Base-by-base conservation (phyloP, 2,329 filamentous ascomycete species). In the Colletotrichum lindemuthianum region DNA sequence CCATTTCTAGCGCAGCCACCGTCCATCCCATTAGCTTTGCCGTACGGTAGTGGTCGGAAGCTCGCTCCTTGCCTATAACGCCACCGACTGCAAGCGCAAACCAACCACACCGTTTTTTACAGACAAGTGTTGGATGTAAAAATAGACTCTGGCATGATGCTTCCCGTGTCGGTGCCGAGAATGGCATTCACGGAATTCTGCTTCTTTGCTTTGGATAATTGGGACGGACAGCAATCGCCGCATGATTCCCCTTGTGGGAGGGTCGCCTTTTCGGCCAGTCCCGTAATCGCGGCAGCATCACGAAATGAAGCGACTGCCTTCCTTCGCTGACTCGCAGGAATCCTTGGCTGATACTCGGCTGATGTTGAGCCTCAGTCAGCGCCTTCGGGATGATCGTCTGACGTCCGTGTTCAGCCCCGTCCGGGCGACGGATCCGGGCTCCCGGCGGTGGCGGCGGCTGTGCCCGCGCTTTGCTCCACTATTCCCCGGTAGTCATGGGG, bases 151-250 rank as follows among this genome's bases (percentile, higher is more conserved):
- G 13, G 16, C 6, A 16, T 45, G 32, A 41, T 24, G 39, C 33
- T 32, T 39, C 34, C 44, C 40, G 34, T 57, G 11, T 57, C 16
- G 44, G 54, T 57, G 54, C 54, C 44, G 54, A 49, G 41, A 57
- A 57, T 13, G 36, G 44, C 8, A 16, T 16, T 10, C 8, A 16
- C 44, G 44, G 15, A 10, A 47, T 45, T 15, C 41, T 44, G 41
- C 41, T 9, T 9, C 4, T 4, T 16, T 45, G 16, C 9, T 45
- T 15, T 9, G 43, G 16, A 45, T 16, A 10, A 15, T 32, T 24
- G 24, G 24, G 24, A 24, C 24, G 24, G 24, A 24, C 24, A 24
- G 24, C 5, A 24, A 4, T 4, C 24, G 24, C 24, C 24, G 24
- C 24, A 24, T 4, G 24, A 24, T 24, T 24, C 24, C 24, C 24